Percentiles rank a stretch among this genome's conserved stretches.
phyloP scores from a whole-genome alignment of 306 rosid species.

The Geum urbanum region DNA sequence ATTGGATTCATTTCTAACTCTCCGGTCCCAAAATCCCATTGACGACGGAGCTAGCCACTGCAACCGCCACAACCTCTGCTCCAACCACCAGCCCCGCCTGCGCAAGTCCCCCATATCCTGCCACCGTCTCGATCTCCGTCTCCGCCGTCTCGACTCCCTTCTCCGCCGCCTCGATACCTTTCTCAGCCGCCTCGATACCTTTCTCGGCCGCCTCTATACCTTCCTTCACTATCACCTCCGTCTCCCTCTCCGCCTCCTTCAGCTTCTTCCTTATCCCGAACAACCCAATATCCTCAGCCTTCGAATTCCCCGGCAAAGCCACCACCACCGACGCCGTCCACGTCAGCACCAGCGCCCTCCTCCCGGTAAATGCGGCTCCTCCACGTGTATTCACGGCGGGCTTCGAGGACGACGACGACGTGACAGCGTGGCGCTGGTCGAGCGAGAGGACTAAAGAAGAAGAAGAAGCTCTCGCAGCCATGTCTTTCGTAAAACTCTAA shows the following conservation, averaged over 20 bases:
- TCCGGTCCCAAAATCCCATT: conserved; percentile 77
- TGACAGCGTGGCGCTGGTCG: not conserved
- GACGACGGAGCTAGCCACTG: conserved; percentile 69
- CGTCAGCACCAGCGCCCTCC: conserved; percentile 57
- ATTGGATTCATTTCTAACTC: conserved; percentile 2
- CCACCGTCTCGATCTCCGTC: conserved; percentile 41
- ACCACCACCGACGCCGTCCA: conserved; percentile 44
- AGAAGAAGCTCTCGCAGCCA: conserved; percentile 43
- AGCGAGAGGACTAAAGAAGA: conserved; percentile 33
- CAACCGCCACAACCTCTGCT: conserved; percentile 61
- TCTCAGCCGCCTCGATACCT: conserved; percentile 47
- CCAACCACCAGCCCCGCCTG: conserved; percentile 81
- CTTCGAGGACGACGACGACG: conserved; percentile 26
- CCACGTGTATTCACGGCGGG: conserved; percentile 12
- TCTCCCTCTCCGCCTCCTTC: conserved; percentile 58
- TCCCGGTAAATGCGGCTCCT: conserved; percentile 18
- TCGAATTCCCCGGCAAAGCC: conserved; percentile 26
- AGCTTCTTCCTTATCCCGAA: conserved; percentile 73
- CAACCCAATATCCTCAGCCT: conserved; percentile 58
- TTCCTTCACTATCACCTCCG: conserved; percentile 72
- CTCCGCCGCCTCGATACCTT: conserved; percentile 48
- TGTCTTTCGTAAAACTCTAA: conserved; percentile 9
- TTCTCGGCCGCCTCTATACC: conserved; percentile 48
- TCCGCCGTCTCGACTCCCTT: conserved; percentile 41
- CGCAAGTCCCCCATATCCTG: conserved; percentile 55